Evolutionary conservation across 1,284 basidiomycete species (phyloP).

Genomic region (Sanguinoderma infundibulare): DNA sequence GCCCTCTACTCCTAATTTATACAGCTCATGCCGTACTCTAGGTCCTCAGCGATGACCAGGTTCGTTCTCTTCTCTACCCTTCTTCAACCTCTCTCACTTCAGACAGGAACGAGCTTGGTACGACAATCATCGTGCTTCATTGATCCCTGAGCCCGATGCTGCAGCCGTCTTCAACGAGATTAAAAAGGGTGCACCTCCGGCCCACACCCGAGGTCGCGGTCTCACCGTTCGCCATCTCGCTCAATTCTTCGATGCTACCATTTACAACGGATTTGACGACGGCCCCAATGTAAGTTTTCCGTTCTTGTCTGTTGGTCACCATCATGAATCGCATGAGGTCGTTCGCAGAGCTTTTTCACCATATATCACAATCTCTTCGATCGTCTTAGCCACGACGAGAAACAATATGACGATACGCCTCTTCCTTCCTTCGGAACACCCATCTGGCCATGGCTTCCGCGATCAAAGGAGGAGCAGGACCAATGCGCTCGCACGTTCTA

Average conservation of each 20-base stretch:
- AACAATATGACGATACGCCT: slow-evolving; percentile 52
- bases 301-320: not conserved
- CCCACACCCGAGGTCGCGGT: slow-evolving; percentile 79
- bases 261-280: slow-evolving; percentile 79
- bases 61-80: slow-evolving; percentile 41
- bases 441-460: slow-evolving; percentile 70
- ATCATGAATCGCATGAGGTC: not conserved
- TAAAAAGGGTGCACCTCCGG: slow-evolving; percentile 67
- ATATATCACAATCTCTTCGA: slow-evolving; percentile 91
- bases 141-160: slow-evolving; percentile 83
- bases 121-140: slow-evolving; percentile 91
- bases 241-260: slow-evolving; percentile 82
- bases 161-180: slow-evolving; percentile 87
- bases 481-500: slow-evolving; percentile 80
- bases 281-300: slow-evolving; percentile 60
- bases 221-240: slow-evolving; percentile 83
- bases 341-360: slow-evolving; percentile 82
- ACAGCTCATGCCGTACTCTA: slow-evolving; percentile 36
- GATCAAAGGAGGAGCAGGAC: slow-evolving; percentile 45
- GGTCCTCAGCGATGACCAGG: slow-evolving; percentile 93
- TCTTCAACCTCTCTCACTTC: slow-evolving; percentile 18
- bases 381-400: slow-evolving; percentile 86
- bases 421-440: slow-evolving; percentile 89
- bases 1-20: not conserved
- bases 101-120: slow-evolving; percentile 97